These are phyloP conservation scores for Hevea brasiliensis DNA, from an alignment of 345 rosid species.

Conservation along the genomic window DNA sequence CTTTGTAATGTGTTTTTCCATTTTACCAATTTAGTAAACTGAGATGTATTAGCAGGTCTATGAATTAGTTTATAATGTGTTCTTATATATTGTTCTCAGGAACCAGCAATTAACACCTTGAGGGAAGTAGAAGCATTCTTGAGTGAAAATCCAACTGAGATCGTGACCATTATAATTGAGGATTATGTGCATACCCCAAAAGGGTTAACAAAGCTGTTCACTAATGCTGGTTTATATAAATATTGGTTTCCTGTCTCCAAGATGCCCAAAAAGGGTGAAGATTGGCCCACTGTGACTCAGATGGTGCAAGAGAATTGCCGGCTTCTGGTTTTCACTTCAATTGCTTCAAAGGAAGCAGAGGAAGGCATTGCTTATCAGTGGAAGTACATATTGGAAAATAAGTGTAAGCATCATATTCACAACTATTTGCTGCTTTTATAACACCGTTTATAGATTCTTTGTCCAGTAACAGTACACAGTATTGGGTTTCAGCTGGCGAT, in stretches of 20 bases:
- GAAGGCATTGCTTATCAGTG: conserved; percentile 98
- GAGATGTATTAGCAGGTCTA: not conserved
- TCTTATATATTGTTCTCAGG: conserved; percentile 44
- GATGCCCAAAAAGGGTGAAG: conserved; percentile 93
- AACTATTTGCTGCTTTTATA: not conserved
- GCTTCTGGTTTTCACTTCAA: conserved; percentile 88
- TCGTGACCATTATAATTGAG: conserved; percentile 85
- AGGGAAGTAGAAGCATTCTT: conserved; percentile 88
- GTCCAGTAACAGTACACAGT: conserved; percentile 10
- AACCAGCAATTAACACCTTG: conserved; percentile 86
- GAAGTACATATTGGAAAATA: conserved; percentile 90
- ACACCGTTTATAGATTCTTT: not conserved
- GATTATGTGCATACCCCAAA: conserved; percentile 91
- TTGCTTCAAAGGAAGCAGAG: conserved; percentile 88
- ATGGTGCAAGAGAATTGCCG: conserved; percentile 83
- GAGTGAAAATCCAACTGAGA: conserved; percentile 73
- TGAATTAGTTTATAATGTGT: conserved; percentile 9
- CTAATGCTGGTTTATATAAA: conserved; percentile 77
- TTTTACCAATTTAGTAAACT: conserved; percentile 16
- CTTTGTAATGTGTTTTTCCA: conserved; percentile 56
- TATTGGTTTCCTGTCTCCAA: conserved; percentile 83
- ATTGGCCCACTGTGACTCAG: conserved; percentile 91
- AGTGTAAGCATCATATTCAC: conserved; percentile 45
- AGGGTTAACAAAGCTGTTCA: conserved; percentile 68
- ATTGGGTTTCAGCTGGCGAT: conserved; percentile 79